Evolutionary conservation across 345 rosid genomes (phyloP).

Genomic region (Xanthoceras sorbifolium): DNA sequence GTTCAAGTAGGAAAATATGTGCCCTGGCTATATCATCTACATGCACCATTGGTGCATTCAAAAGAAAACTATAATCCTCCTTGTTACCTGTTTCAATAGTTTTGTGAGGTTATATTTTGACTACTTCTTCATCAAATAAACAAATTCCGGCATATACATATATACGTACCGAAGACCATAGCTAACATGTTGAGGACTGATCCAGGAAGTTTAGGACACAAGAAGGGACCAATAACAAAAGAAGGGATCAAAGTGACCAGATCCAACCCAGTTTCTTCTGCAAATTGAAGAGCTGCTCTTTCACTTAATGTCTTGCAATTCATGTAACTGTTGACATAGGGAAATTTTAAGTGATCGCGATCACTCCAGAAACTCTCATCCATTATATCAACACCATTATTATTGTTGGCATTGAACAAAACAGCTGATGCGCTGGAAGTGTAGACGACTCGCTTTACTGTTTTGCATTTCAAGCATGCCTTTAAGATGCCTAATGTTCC

Average conservation of each 20-base stretch:
- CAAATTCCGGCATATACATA: no score
- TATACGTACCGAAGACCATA: conserved; percentile 32
- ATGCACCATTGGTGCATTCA: conserved; percentile 22
- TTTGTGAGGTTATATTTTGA: no score
- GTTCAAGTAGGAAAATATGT: conserved; percentile 37
- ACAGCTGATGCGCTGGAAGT: no score
- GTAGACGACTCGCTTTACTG: no score
- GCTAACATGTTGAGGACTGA: conserved; percentile 22
- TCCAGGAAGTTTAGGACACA: conserved; percentile 37
- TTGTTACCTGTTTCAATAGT: conserved; percentile 20
- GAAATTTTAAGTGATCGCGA: not conserved
- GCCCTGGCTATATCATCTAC: conserved; percentile 38
- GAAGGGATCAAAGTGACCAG: conserved; percentile 38
- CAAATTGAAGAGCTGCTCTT: conserved; percentile 36
- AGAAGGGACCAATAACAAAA: conserved; percentile 37
- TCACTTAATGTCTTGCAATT: conserved; percentile 36
- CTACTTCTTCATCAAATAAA: no score
- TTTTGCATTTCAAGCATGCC: no score
- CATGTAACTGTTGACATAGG: conserved; percentile 3
- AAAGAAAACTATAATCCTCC: not conserved
- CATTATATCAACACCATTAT: no score
- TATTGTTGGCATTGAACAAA: no score
- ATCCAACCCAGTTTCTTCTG: conserved; percentile 29
- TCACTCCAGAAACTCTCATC: conserved; percentile 45
- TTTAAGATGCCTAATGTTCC: no score